These are phyloP conservation scores for Colletotrichum graminicola DNA, from an alignment of 2,329 filamentous ascomycete species.

Conservation along the genomic window DNA sequence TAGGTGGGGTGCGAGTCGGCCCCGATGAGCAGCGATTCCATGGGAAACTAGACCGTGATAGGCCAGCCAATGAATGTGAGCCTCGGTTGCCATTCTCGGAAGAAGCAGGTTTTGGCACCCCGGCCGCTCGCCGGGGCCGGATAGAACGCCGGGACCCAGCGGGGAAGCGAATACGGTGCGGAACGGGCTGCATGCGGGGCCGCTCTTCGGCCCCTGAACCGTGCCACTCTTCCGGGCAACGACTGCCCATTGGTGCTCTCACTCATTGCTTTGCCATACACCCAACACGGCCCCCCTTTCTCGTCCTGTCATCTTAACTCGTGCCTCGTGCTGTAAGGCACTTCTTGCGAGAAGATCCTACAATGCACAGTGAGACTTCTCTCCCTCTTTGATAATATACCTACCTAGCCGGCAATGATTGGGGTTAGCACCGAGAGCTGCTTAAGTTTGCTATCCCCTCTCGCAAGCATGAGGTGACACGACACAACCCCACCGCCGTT, in stretches of 20 bases:
- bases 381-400: neutral
- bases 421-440: too few relatives aligned
- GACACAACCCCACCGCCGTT: neutral
- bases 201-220: neutral
- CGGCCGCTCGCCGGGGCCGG: neutral
- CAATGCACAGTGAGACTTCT: too few relatives aligned
- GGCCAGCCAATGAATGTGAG: constrained; percentile 27
- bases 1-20: neutral
- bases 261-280: neutral
- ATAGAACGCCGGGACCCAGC: neutral
- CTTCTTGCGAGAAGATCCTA: too few relatives aligned
- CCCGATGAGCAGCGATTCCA: constrained; percentile 6
- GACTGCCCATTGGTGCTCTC: neutral
- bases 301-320: neutral
- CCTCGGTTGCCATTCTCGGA: constrained; percentile 31
- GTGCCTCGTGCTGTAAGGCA: too few relatives aligned
- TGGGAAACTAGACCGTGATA: neutral
- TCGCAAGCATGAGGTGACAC: neutral
- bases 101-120: neutral
- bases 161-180: neutral
- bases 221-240: neutral
- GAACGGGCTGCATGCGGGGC: constrained; percentile 15
- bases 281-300: neutral
- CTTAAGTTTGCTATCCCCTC: too few relatives aligned
- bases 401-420: too few relatives aligned